A percentile compares a stretch with the other conserved stretches of the same genome.
phyloP scores from a whole-genome alignment of 371 early-diverging fungal species.

The Gilbertella persicaria region DNA sequence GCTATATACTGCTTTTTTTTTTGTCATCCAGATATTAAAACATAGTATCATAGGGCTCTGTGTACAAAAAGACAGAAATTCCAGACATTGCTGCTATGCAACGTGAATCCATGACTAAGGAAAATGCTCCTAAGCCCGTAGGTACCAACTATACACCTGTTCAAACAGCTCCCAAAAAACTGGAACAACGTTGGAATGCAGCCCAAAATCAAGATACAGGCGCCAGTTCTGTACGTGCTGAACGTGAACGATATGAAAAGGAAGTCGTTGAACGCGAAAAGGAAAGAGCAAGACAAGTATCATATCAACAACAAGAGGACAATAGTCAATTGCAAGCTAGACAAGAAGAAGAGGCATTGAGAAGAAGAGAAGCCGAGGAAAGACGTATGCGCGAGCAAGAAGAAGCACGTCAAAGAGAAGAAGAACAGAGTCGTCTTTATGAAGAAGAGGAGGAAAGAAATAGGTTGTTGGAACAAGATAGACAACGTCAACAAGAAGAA shows the following conservation, averaged over 20 bases:
- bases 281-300: slow-evolving; percentile 19
- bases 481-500: slow-evolving; percentile 10
- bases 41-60: slow-evolving; percentile 45
- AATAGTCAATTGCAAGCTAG: slow-evolving; percentile 31
- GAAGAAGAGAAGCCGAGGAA: slow-evolving; percentile 7
- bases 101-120: slow-evolving; percentile 57
- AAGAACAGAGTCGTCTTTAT: slow-evolving; percentile 20
- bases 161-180: slow-evolving; percentile 46
- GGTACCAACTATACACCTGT: slow-evolving; percentile 50
- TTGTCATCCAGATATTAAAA: too few species aligned
- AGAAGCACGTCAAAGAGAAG: slow-evolving; percentile 27
- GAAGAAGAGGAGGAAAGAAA: slow-evolving; percentile 16
- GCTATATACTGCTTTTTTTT: neutral
- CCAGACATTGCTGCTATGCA: slow-evolving; percentile 68
- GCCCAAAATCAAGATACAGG: slow-evolving; percentile 23
- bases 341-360: slow-evolving; percentile 28
- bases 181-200: slow-evolving; percentile 44
- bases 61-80: slow-evolving; percentile 64
- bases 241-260: slow-evolving; percentile 50
- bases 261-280: slow-evolving; percentile 61
- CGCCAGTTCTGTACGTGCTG: slow-evolving; percentile 46
- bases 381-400: slow-evolving; percentile 22
- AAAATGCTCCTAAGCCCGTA: slow-evolving; percentile 53
- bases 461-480: slow-evolving; percentile 26
- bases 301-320: slow-evolving; percentile 8